Percentiles rank a stretch among this genome's conserved stretches.
phyloP scores from a whole-genome alignment of 176 grass and related monocot species.

The Saccharum spontaneum region DNA sequence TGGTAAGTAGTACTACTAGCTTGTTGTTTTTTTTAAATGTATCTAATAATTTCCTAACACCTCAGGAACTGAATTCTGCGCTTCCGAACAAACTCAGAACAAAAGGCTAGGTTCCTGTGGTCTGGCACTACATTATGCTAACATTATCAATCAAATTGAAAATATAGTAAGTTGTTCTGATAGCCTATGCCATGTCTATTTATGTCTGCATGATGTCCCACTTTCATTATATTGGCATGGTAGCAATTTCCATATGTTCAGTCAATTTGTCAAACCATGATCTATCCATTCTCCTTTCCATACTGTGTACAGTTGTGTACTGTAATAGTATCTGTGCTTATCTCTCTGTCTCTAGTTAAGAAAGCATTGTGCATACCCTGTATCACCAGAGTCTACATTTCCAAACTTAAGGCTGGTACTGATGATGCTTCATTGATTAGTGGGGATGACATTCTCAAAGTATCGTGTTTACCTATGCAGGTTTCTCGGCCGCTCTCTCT shows the following conservation, averaged over 20 bases:
- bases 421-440: not conserved
- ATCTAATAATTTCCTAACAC: constrained; percentile 3
- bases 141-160: constrained; percentile 97
- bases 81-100: constrained; percentile 45
- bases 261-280: not conserved
- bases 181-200: not conserved
- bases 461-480: constrained; percentile 36
- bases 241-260: not conserved
- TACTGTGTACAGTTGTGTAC: not conserved
- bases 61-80: constrained; percentile 29
- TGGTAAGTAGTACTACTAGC: constrained; percentile 30
- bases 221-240: not conserved
- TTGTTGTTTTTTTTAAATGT: constrained; percentile 9
- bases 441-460: not conserved
- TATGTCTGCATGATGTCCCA: not conserved
- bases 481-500: constrained; percentile 86
- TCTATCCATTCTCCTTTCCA: not conserved
- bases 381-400: not conserved
- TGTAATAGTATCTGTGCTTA: not conserved
- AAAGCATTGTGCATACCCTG: not conserved
- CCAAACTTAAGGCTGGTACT: not conserved
- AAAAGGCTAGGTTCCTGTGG: constrained; percentile 72
- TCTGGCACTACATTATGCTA: constrained; percentile 96
- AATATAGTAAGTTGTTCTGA: constrained; percentile 84
- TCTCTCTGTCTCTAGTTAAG: not conserved